Conservation (phyloP, 768 basidiomycete genomes). For the Phlebiopsis gigantea region DNA sequence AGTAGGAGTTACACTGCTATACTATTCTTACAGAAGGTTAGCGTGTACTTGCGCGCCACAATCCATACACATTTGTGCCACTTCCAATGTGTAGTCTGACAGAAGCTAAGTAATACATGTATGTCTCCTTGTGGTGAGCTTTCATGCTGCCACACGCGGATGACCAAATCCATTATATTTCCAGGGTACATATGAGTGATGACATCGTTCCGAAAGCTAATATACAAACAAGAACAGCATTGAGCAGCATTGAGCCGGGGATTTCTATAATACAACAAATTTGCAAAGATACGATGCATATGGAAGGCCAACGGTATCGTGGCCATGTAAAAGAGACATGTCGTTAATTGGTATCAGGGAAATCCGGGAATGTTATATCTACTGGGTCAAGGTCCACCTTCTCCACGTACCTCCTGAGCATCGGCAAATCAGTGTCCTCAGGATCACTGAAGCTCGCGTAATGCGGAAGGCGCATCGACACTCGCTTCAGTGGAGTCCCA, state of each 20-base stretch:
- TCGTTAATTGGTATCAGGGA: conserved; percentile 2
- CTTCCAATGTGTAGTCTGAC: not conserved
- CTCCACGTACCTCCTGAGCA: conserved; percentile 20
- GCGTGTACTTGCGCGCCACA: not conserved
- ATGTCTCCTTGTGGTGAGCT: not conserved
- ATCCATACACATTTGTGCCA: not conserved
- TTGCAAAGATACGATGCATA: not conserved
- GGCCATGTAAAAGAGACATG: not conserved
- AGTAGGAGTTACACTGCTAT: not conserved
- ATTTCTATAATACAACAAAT: not conserved
- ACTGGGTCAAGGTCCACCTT: conserved; percentile 24
- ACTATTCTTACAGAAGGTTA: not conserved
- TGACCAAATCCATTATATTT: not conserved
- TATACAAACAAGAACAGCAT: conserved; percentile 1
- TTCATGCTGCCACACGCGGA: not conserved
- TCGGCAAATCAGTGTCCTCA: conserved; percentile 23
- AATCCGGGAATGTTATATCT: conserved; percentile 16
- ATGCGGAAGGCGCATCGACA: conserved; percentile 22
- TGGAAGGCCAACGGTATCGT: not conserved
- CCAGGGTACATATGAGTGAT: not conserved
- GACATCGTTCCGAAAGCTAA: not conserved
- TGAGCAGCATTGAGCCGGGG: conserved; percentile 2
- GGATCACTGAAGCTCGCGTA: conserved; percentile 25
- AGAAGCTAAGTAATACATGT: not conserved
- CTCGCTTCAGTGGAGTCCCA: conserved; percentile 19